Evolutionary conservation across 2,329 filamentous ascomycete species (phyloP).

Genomic region (Corinectria fuckeliana): DNA sequence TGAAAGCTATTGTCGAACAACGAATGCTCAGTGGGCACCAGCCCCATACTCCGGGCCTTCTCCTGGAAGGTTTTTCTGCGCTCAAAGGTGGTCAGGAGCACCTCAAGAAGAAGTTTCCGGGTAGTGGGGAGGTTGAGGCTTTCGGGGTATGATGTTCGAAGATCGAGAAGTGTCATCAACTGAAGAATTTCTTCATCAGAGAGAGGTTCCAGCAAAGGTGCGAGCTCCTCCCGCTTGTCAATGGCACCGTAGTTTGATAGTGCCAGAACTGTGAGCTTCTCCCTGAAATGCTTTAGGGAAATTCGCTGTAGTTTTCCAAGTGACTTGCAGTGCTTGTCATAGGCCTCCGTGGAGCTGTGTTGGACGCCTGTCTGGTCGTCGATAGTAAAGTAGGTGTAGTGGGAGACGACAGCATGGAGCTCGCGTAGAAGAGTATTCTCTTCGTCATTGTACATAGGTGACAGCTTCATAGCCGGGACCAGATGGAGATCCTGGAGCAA

Average conservation of each 20-base stretch:
- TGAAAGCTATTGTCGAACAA: constrained; percentile 82
- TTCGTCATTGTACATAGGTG: constrained; percentile 77
- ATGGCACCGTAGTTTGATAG: constrained; percentile 92
- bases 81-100: constrained; percentile 77
- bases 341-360: constrained; percentile 73
- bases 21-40: constrained; percentile 83
- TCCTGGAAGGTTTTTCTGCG: constrained; percentile 84
- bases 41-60: constrained; percentile 69
- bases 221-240: constrained; percentile 78
- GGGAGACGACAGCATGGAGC: constrained; percentile 77
- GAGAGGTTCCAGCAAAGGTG: constrained; percentile 74
- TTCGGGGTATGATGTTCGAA: constrained; percentile 83
- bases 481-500: constrained; percentile 86
- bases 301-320: constrained; percentile 82
- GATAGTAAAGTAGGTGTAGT: constrained; percentile 88
- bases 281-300: constrained; percentile 81
- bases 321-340: constrained; percentile 77
- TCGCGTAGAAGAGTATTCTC: constrained; percentile 81
- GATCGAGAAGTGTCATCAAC: constrained; percentile 73
- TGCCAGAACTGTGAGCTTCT: constrained; percentile 89
- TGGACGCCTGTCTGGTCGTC: constrained; percentile 89
- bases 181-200: constrained; percentile 75
- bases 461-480: constrained; percentile 77
- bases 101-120: constrained; percentile 71
- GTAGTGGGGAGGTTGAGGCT: constrained; percentile 68